These are phyloP conservation scores for Rhodotorula babjevae DNA, from an alignment of 768 basidiomycete species.

Conservation along the genomic window DNA sequence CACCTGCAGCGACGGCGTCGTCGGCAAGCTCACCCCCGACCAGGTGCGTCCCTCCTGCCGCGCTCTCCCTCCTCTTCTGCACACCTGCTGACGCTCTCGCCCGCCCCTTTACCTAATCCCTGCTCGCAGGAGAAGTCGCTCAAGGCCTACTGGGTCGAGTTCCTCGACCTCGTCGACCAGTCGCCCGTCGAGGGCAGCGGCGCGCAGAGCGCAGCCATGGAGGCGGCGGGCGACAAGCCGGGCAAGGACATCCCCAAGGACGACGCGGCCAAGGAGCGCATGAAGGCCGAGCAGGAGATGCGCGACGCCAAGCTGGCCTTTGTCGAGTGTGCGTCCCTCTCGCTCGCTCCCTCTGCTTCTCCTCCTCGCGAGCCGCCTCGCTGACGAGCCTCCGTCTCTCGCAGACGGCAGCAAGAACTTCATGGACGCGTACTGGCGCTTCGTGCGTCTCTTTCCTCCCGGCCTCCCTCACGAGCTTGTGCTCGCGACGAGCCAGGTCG, in stretches of 20 bases:
- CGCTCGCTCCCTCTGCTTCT: fast-evolving
- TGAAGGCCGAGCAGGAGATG: slow-evolving; percentile 33
- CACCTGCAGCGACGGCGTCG: slow-evolving; percentile 26
- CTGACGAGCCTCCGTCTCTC: neutral
- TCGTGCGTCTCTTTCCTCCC: slow-evolving; percentile 19
- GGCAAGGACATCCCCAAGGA: slow-evolving; percentile 35
- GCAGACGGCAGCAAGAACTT: slow-evolving; percentile 37
- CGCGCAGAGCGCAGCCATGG: neutral
- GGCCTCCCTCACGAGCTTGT: too few species aligned
- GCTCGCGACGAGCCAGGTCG: too few species aligned
- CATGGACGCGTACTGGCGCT: slow-evolving; percentile 39
- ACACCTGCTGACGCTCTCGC: too few species aligned
- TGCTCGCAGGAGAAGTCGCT: slow-evolving; percentile 3
- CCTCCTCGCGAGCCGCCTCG: too few species aligned
- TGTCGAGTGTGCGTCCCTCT: slow-evolving; percentile 23
- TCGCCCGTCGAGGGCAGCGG: slow-evolving; percentile 28
- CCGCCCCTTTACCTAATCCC: too few species aligned
- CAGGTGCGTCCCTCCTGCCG: too few species aligned
- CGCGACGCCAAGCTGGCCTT: slow-evolving; percentile 36
- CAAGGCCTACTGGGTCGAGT: slow-evolving; percentile 28
- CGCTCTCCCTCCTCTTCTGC: too few species aligned
- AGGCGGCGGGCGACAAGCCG: slow-evolving; percentile 5
- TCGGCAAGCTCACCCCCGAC: slow-evolving; percentile 25
- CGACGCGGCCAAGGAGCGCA: slow-evolving; percentile 37
- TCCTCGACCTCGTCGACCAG: slow-evolving; percentile 26